Evolutionary conservation across 2,329 filamentous ascomycete genomes (phyloP).

Genomic region (Penicillium sp.): DNA sequence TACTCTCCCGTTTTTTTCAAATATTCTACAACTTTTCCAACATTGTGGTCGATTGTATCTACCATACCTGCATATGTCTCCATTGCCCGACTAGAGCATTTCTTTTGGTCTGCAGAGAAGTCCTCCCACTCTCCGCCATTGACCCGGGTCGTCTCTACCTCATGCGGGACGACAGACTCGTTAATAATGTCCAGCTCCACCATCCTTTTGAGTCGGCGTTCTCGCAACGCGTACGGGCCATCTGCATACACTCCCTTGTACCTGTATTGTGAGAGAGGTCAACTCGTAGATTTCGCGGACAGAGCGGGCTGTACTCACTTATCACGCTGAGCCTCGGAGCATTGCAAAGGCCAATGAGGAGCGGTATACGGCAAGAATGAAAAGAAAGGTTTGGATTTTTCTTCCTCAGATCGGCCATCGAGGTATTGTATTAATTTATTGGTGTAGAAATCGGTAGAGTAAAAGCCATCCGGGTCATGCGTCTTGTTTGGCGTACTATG

Average conservation of each 20-base stretch:
- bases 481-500: slow-evolving; percentile 18
- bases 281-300: slow-evolving; percentile 49
- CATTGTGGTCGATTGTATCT: slow-evolving; percentile 44
- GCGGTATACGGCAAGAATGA: slow-evolving; percentile 1
- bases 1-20: slow-evolving; percentile 44
- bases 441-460: not conserved
- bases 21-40: slow-evolving; percentile 46
- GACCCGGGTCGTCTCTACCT: slow-evolving; percentile 12
- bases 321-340: slow-evolving; percentile 1
- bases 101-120: slow-evolving; percentile 19
- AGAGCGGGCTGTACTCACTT: slow-evolving; percentile 14
- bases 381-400: not conserved
- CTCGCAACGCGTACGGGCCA: slow-evolving; percentile 1
- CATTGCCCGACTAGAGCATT: slow-evolving; percentile 37
- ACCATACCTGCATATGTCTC: slow-evolving; percentile 52
- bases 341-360: slow-evolving; percentile 4
- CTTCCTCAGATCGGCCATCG: not conserved
- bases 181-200: slow-evolving; percentile 2
- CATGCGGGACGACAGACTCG: slow-evolving; percentile 10
- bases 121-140: slow-evolving; percentile 16
- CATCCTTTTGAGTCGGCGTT: not conserved
- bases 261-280: not conserved
- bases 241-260: slow-evolving; percentile 2
- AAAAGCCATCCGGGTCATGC: not conserved
- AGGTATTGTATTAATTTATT: not conserved